A percentile compares a stretch with the other conserved stretches of the same genome.
These are phyloP conservation scores for Zopfochytrium polystomum DNA, from an alignment of 371 early-diverging fungal genomes.

Conservation along the genomic window DNA sequence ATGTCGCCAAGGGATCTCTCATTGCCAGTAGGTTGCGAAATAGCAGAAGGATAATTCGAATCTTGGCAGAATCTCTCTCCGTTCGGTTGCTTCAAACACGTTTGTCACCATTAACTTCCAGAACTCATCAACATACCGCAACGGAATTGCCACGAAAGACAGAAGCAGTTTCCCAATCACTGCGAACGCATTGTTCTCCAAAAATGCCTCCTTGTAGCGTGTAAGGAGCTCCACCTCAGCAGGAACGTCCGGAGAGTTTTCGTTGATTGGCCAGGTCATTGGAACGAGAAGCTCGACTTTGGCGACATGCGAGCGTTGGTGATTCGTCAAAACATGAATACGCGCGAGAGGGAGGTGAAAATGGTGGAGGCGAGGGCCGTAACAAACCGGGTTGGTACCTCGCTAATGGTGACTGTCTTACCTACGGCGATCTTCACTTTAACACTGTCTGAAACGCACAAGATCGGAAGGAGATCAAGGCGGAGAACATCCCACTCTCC, in stretches of 20 bases:
- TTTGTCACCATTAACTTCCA: conserved; percentile 11
- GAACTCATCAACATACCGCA: conserved; percentile 5
- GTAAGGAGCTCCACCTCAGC: conserved; percentile 56
- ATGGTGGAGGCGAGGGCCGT: not conserved
- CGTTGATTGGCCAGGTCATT: conserved; percentile 47
- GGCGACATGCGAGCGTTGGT: not conserved
- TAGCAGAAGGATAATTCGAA: conserved; percentile 71
- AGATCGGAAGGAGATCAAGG: conserved; percentile 76
- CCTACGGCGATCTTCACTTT: conserved; percentile 12
- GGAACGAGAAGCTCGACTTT: conserved; percentile 69
- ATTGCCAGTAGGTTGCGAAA: conserved; percentile 81
- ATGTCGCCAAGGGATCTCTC: conserved; percentile 61
- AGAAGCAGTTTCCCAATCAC: conserved; percentile 54
- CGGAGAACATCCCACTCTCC: conserved; percentile 70
- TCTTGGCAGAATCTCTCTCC: conserved; percentile 63
- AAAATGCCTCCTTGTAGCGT: conserved; percentile 67
- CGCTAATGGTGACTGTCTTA: conserved; percentile 21
- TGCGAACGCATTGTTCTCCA: conserved; percentile 52
- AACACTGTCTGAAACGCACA: conserved; percentile 35
- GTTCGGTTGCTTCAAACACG: conserved; percentile 51
- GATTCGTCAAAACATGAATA: not conserved
- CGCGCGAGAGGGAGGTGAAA: too few species aligned
- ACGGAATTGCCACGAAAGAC: conserved; percentile 13
- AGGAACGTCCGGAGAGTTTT: conserved; percentile 47
- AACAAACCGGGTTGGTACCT: not conserved